These are phyloP conservation scores for Patellifolia procumbens DNA, from an alignment of 179 eudicot species.

Conservation along the genomic window DNA sequence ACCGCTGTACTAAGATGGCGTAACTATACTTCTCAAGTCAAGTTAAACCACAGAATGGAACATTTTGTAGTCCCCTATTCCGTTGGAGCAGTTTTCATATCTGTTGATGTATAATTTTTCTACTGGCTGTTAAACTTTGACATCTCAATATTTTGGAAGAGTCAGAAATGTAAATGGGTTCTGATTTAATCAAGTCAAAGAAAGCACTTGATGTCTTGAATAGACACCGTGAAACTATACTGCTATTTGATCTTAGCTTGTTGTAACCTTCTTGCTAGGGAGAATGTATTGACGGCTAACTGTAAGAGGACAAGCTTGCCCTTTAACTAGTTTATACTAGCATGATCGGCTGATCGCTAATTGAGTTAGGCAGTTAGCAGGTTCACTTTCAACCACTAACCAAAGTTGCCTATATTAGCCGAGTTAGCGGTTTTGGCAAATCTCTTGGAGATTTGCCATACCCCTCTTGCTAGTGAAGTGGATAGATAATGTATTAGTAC, in stretches of 20 bases:
- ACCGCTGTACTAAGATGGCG: not conserved
- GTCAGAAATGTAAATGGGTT: conserved; percentile 7
- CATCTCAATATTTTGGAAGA: not conserved
- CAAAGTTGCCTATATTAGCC: too few relatives aligned
- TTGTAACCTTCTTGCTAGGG: not conserved
- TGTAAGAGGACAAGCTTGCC: too few relatives aligned
- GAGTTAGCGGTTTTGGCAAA: too few relatives aligned
- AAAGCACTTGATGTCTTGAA: not conserved
- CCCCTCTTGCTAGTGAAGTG: too few relatives aligned
- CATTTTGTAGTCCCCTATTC: not conserved
- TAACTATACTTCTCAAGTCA: not conserved
- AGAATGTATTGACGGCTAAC: not conserved
- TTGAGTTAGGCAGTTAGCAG: too few relatives aligned
- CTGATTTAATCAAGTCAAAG: not conserved
- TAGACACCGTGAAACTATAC: not conserved
- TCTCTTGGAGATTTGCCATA: too few relatives aligned
- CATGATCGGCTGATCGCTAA: too few relatives aligned
- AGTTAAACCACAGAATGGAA: not conserved
- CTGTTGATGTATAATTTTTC: not conserved
- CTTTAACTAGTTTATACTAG: too few relatives aligned
- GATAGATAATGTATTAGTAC: too few relatives aligned
- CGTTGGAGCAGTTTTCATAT: not conserved
- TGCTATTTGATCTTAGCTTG: conserved; percentile 1
- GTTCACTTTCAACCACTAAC: too few relatives aligned
- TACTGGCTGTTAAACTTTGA: not conserved